Conservation (phyloP, 2,329 filamentous ascomycete species). For the Pseudogymnoascus sp. region DNA sequence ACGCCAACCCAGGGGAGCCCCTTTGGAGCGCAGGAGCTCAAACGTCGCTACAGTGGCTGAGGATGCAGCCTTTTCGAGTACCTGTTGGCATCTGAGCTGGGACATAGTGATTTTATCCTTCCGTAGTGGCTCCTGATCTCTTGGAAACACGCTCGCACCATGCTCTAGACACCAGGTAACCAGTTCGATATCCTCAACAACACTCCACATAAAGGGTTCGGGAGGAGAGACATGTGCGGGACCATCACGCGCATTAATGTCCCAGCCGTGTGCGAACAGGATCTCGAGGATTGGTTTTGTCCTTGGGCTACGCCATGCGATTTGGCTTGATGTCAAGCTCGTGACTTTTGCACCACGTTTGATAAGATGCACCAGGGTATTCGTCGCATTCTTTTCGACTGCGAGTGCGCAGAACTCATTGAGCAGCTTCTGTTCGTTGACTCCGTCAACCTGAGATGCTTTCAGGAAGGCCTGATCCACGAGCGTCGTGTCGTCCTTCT, state of each 20-base stretch:
- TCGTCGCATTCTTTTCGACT: background rate
- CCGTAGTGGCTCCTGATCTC: background rate
- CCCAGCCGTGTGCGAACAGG: slow-evolving; percentile 13
- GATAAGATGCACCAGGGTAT: background rate
- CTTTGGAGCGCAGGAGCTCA: slow-evolving; percentile 13
- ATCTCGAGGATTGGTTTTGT: slow-evolving; percentile 9
- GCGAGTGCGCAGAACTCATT: background rate
- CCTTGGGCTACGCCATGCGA: background rate
- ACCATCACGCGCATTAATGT: slow-evolving; percentile 9
- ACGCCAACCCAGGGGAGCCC: slow-evolving; percentile 11
- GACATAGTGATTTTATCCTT: background rate
- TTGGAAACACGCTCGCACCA: slow-evolving; percentile 1
- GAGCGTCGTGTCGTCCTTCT: slow-evolving; percentile 9
- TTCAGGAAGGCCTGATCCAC: background rate
- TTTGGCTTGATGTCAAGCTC: background rate
- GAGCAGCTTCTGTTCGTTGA: background rate
- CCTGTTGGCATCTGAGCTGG: background rate
- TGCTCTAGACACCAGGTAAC: slow-evolving; percentile 11
- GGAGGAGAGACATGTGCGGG: too few relatives aligned
- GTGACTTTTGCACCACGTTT: background rate
- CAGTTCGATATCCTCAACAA: slow-evolving; percentile 6
- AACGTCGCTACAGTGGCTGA: slow-evolving; percentile 10
- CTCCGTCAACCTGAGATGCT: background rate
- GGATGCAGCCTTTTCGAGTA: slow-evolving; percentile 8
- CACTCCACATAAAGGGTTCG: slow-evolving; percentile 10